Base-by-base conservation (phyloP, 192 early-diverging fungal genomes). In the Jimgerdemannia flammicorona region DNA sequence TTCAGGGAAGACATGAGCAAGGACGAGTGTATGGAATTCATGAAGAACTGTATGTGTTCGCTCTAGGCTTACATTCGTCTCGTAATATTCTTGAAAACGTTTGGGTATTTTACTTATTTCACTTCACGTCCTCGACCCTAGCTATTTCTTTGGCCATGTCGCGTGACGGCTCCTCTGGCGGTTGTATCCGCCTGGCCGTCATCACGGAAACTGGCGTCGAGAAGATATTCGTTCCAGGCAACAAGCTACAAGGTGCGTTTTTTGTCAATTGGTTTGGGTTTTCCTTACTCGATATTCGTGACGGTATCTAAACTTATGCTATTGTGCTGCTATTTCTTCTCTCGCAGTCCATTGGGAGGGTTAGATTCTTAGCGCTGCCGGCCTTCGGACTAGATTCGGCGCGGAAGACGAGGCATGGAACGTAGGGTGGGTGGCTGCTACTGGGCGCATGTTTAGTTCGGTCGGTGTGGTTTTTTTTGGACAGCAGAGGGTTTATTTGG, bases 81-180 rank as follows among this genome's bases (percentile, higher is more conserved):
- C 29, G 29, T 29, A 29, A 29, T 29, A 77, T 66, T 20, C 66
- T 43, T 29, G 4, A 29, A 66, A 29, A 29, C 29, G 40, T n/a
- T 72, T 63, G 63, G 14, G 49, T 66, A 43, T 74, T 54, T 66
- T 69, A 49, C 14, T 18, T 18, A 19, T 44, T 79, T n/a, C 20
- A 20, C 39, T 44, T 18, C n/a, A 41, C 59, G 19, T 72, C 43
- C 7, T 73, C 6, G 10, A 18, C 64, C 70, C 3, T 83, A 95
- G 92, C 96, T 8, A 84, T 99, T 75, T 85, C 97, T 17, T 85
- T 99, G 41, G 97, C 98, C 10, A 98, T 98, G 90, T 84, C 95
- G 40, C 88, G 98, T 74, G 98, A 99, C 85, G 97, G 96, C 17
- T 97, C 96, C 14, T 97, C 96, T 43, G 98, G 98, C 66, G 98